phyloP scores from a whole-genome alignment of 1,284 basidiomycete species.

The Bothia castanella region DNA sequence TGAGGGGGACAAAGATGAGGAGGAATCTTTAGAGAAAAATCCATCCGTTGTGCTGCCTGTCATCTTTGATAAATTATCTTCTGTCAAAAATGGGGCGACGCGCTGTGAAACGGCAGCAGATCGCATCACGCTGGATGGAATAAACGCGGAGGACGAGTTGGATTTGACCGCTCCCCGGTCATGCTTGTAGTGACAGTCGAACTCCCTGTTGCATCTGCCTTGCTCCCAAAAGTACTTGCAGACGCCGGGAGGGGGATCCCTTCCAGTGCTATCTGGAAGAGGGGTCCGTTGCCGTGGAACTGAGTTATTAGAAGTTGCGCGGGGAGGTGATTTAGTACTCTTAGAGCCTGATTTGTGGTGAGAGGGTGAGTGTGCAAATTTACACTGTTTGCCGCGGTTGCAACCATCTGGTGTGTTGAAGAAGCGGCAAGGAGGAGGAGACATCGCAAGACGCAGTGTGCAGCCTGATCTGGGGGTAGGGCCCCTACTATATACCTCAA shows the following conservation, averaged over 20 bases:
- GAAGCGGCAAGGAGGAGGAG: conserved; percentile 37
- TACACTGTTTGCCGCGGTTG: conserved; percentile 37
- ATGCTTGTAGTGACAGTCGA: conserved; percentile 48
- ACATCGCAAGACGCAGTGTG: conserved; percentile 13
- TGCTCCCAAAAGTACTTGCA: conserved; percentile 53
- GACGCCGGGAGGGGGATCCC: conserved; percentile 24
- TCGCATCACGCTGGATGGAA: conserved; percentile 1
- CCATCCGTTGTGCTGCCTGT: conserved; percentile 36
- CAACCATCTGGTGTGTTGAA: conserved; percentile 41
- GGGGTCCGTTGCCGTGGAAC: conserved; percentile 1
- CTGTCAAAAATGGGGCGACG: conserved; percentile 45
- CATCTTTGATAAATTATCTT: conserved; percentile 45
- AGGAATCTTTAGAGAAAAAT: conserved; percentile 32
- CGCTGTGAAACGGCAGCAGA: conserved; percentile 22
- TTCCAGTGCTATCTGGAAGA: conserved; percentile 10
- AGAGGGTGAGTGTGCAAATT: conserved; percentile 23
- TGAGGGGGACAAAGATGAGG: conserved; percentile 38
- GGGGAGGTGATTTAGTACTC: conserved; percentile 21
- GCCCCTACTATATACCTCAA: not conserved
- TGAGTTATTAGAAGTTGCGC: conserved; percentile 7
- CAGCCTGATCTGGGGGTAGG: not conserved
- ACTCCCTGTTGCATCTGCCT: conserved; percentile 48
- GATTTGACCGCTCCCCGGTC: conserved; percentile 18
- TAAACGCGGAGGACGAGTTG: not conserved
- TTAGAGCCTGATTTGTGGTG: not conserved